These are phyloP conservation scores for Euphrasia confusa DNA, from an alignment of 257 asterid genomes.

Conservation along the genomic window DNA sequence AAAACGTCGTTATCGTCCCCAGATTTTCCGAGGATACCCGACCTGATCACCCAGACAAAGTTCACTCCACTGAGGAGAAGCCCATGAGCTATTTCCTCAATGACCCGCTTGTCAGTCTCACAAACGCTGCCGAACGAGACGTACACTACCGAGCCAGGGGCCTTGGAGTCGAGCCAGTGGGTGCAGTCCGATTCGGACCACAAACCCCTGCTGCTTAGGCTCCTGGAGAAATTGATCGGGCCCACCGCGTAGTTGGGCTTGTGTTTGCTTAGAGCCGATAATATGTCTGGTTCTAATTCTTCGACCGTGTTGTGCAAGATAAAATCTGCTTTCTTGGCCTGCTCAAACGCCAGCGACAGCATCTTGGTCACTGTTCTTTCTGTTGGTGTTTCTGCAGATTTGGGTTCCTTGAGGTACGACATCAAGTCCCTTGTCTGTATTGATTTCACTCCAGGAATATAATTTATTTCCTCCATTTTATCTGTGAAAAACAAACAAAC, in stretches of 20 bases:
- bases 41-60: slow-evolving; percentile 61
- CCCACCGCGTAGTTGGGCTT: slow-evolving; percentile 53
- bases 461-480: slow-evolving; percentile 37
- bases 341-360: slow-evolving; percentile 29
- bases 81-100: slow-evolving; percentile 37
- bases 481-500: slow-evolving; percentile 23
- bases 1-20: slow-evolving; percentile 16
- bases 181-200: slow-evolving; percentile 46
- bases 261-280: slow-evolving; percentile 38
- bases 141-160: slow-evolving; percentile 47
- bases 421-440: slow-evolving; percentile 47
- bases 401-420: slow-evolving; percentile 31
- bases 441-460: slow-evolving; percentile 60
- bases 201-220: slow-evolving; percentile 29
- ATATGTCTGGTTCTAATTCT: slow-evolving; percentile 44
- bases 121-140: slow-evolving; percentile 57
- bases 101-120: slow-evolving; percentile 22
- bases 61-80: slow-evolving; percentile 34
- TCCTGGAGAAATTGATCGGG: slow-evolving; percentile 32
- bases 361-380: slow-evolving; percentile 10
- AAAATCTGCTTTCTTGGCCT: slow-evolving; percentile 43
- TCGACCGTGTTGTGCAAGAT: slow-evolving; percentile 18
- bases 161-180: slow-evolving; percentile 45
- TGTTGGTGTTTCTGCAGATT: background rate
- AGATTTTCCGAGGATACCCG: slow-evolving; percentile 27